Evolutionary conservation across 441 rosid genomes (phyloP), one percentile per base, ranked within the genome.

Genomic region (Eugenia klotzschiana): DNA sequence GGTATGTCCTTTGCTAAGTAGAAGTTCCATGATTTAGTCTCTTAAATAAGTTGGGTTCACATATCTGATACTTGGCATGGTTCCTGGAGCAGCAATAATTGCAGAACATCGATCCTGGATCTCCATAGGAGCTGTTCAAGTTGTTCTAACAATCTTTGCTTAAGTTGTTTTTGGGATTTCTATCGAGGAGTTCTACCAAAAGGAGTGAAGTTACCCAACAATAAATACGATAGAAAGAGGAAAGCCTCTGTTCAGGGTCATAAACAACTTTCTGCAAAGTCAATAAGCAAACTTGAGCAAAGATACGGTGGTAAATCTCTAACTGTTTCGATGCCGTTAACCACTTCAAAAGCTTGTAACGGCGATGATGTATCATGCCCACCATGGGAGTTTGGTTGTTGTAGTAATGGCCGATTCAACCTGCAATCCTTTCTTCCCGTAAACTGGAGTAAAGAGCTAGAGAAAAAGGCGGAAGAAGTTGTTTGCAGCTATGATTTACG

Each of bases 401-500:
- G 97, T 87, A 92, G 94, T 77, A 81, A 87, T 87, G 87, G 91
- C 86, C 83, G 82, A 82, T 94, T 92, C 80, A 85, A 90, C 84
- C 90, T 94, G 87, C 90, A 89, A 83, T 88, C 93, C 83, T 56
- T 90, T 87, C 91, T 90, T 84, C 90, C 95, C 43, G 80, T 83
- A 56, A 87, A 88, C 79, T 90, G 95, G 95, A 90, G 88, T 79
- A 93, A 90, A 81, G 93, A 93, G 86, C 91, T 97, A 90, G 99
- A 94, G 91, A 84, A 84, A 84, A 89, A 89, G 88, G 97, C 99
- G 37, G 99, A 97, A 91, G 95, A 96, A 90, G 88, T 97, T 86
- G 93, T 93, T 79, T 93, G 99, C 84, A 93, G 96, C 90, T 97
- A 97, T 85, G 98, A 97, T 84, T 87, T 93, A 90, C 98, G 96